Conservation (phyloP, 441 rosid genomes). For the Mallotus japonicus region DNA sequence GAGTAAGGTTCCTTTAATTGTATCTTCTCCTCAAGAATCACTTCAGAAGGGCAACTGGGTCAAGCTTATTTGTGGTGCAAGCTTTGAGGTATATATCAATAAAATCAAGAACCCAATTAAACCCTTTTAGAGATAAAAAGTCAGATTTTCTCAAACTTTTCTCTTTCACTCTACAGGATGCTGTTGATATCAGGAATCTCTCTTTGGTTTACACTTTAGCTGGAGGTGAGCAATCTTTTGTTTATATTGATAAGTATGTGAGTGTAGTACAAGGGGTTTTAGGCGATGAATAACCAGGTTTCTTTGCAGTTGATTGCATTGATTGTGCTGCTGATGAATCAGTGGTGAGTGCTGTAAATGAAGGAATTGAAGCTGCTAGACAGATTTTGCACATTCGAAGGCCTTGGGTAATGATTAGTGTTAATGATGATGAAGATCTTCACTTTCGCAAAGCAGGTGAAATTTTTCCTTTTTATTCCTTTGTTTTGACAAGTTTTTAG, state of each 20-base stretch:
- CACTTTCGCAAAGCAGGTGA: conserved; percentile 69
- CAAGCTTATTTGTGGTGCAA: conserved; percentile 70
- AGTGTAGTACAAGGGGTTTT: not conserved
- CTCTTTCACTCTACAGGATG: conserved; percentile 37
- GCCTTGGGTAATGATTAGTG: conserved; percentile 73
- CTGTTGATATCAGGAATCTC: conserved; percentile 58
- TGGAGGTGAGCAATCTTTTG: conserved; percentile 41
- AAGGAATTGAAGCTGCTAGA: conserved; percentile 50
- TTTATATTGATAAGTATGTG: not conserved
- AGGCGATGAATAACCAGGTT: conserved; percentile 3
- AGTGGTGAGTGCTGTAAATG: conserved; percentile 55
- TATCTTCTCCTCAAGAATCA: conserved; percentile 44
- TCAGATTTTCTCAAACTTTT: not conserved
- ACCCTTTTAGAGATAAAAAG: too few species aligned
- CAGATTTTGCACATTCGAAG: conserved; percentile 40
- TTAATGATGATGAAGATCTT: conserved; percentile 63
- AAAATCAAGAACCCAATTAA: not conserved
- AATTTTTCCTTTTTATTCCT: not conserved
- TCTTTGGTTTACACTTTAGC: conserved; percentile 67
- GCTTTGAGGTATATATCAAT: conserved; percentile 47
- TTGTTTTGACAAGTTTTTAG: not conserved
- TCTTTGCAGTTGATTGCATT: conserved; percentile 57
- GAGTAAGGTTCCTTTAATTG: conserved; percentile 37
- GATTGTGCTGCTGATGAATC: conserved; percentile 70
- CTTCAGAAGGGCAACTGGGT: conserved; percentile 60